Evolutionary conservation across 2,329 filamentous ascomycete species (phyloP).

Genomic region (Colletotrichum salicis): DNA sequence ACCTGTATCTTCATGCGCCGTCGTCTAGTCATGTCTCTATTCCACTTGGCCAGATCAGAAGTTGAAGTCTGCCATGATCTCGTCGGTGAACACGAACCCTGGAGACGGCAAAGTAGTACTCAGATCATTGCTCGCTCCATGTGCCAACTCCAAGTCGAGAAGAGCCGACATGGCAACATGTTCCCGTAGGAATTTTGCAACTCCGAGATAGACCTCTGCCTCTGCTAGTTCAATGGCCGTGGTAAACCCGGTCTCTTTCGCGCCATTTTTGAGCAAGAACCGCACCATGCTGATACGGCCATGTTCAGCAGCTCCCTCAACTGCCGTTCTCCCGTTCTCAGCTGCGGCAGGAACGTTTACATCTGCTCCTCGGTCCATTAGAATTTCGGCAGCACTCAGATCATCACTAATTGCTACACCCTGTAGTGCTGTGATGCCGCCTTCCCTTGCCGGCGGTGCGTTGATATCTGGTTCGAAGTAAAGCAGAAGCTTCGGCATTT

Average conservation of each 20-base stretch:
- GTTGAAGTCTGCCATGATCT: neutral
- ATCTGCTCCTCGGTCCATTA: neutral
- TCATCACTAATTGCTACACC: neutral
- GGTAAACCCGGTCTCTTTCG: neutral
- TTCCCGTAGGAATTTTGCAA: too few relatives aligned
- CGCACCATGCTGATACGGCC: too few relatives aligned
- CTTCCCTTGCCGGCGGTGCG: neutral
- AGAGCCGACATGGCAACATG: too few relatives aligned
- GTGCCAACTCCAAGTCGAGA: rapidly evolving
- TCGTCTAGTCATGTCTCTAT: neutral
- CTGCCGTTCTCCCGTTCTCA: neutral
- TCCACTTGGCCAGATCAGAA: neutral
- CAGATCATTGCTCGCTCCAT: rapidly evolving
- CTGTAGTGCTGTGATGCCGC: neutral
- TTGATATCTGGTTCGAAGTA: neutral
- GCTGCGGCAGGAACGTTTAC: neutral
- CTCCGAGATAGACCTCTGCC: too few relatives aligned
- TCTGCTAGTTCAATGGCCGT: neutral
- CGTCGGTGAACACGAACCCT: neutral
- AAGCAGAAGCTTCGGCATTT: neutral
- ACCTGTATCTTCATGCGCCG: too few relatives aligned
- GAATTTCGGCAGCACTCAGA: rapidly evolving
- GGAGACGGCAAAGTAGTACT: neutral
- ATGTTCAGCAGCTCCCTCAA: constrained; percentile 4
- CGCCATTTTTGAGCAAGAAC: too few relatives aligned